Conservation (phyloP, 352 stramenopile species). For the Phytophthora meadii region DNA sequence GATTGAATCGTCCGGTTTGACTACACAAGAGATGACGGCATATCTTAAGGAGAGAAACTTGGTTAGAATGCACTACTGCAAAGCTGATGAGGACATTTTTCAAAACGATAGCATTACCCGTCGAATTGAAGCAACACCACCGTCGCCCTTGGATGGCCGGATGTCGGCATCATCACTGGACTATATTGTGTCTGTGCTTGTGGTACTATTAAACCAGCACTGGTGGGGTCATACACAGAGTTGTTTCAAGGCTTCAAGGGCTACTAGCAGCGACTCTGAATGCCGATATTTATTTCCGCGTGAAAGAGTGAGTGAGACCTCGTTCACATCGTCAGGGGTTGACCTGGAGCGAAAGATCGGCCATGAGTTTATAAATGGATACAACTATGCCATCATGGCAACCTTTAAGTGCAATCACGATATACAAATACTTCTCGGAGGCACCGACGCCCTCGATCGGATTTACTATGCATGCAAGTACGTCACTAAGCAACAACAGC, state of each 20-base stretch:
- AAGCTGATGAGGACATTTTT: neutral
- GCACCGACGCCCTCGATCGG: neutral
- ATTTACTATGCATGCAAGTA: slow-evolving; percentile 6
- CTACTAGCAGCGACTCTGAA: neutral
- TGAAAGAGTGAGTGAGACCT: neutral
- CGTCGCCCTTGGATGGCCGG: neutral
- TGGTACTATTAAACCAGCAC: slow-evolving; percentile 10
- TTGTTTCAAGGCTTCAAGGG: neutral
- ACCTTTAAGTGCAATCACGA: neutral
- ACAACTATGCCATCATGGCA: neutral
- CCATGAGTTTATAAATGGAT: slow-evolving; percentile 7
- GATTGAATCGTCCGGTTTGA: no score
- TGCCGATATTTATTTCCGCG: slow-evolving; percentile 1
- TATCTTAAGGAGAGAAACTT: neutral
- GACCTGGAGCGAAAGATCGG: neutral
- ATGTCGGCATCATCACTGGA: neutral
- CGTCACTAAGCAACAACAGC: slow-evolving; percentile 3
- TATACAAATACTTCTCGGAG: neutral
- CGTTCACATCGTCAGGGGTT: neutral
- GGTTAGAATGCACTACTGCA: neutral
- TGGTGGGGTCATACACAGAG: slow-evolving; percentile 3
- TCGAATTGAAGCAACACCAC: neutral
- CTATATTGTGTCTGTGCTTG: slow-evolving; percentile 4
- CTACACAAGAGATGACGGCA: no score
- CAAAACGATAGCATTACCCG: neutral